phyloP scores from a whole-genome alignment of 371 early-diverging fungal genomes.

The Rhizoclosmatium hyalinum region DNA sequence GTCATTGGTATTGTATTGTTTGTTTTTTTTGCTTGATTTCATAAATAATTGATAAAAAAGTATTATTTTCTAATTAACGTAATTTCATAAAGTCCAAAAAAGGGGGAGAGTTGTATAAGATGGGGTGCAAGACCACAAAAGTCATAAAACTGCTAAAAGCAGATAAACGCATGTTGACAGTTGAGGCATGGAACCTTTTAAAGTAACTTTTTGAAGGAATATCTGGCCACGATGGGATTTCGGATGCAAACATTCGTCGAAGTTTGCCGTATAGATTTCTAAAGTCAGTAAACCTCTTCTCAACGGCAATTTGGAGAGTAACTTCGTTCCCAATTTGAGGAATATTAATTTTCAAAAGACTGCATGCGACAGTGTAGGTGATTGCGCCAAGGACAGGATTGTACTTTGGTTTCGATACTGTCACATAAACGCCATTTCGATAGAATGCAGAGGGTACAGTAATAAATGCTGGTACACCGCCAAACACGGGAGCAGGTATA shows the following conservation, averaged over 20 bases:
- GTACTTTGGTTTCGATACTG: constrained; percentile 11
- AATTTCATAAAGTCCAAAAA: constrained; percentile 16
- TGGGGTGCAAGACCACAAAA: constrained; percentile 17
- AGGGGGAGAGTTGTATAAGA: constrained; percentile 8
- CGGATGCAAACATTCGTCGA: neutral
- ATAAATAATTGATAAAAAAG: too few relatives aligned
- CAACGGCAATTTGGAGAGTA: neutral
- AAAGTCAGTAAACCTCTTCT: constrained; percentile 19
- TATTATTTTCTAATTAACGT: neutral
- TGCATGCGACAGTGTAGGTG: constrained; percentile 15
- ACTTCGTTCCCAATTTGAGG: constrained; percentile 22
- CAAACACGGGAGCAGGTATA: neutral
- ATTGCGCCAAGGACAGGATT: neutral
- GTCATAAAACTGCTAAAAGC: constrained; percentile 8
- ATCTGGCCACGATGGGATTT: constrained; percentile 24
- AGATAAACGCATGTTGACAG: constrained; percentile 3
- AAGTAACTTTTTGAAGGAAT: constrained; percentile 19
- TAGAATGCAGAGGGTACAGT: constrained; percentile 23
- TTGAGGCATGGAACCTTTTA: constrained; percentile 10
- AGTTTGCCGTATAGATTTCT: constrained; percentile 4
- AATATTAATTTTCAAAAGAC: constrained; percentile 21
- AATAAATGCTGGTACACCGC: neutral
- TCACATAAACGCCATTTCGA: constrained; percentile 20
- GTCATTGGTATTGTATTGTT: too few relatives aligned
- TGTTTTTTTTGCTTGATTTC: too few relatives aligned